A percentile compares a stretch with the other conserved stretches of the same genome.
Evolutionary conservation across 2,329 filamentous ascomycete genomes (phyloP).

Genomic region (Teratosphaeria gauchensis): DNA sequence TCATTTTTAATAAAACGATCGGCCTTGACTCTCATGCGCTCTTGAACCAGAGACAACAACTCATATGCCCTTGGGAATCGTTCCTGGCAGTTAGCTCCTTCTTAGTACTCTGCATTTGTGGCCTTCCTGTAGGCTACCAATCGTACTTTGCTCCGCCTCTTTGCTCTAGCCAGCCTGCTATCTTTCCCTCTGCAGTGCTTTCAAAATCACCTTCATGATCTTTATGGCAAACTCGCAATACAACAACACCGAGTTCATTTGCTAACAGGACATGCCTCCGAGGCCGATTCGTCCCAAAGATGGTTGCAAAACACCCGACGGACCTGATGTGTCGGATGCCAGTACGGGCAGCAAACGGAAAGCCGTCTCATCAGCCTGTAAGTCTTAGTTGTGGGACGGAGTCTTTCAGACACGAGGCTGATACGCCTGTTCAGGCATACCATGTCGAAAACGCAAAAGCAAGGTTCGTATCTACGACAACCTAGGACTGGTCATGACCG

Average conservation of each 20-base stretch:
- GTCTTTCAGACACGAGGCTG: not conserved
- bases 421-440: constrained; percentile 23
- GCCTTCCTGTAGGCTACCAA: no score
- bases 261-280: constrained; percentile 19
- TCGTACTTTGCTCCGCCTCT: not conserved
- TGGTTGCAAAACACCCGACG: constrained; percentile 15
- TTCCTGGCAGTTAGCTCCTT: not conserved
- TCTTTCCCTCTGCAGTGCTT: not conserved
- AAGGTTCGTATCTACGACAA: constrained; percentile 28
- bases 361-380: constrained; percentile 32
- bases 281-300: constrained; percentile 25
- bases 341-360: constrained; percentile 24
- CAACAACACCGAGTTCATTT: not conserved
- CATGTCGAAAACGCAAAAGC: constrained; percentile 42
- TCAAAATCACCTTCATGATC: not conserved
- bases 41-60: not conserved
- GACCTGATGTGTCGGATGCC: constrained; percentile 16
- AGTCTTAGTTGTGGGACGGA: not conserved
- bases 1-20: not conserved
- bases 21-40: not conserved
- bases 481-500: not conserved
- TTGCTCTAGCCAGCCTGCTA: not conserved
- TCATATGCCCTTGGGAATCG: not conserved
- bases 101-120: no score
- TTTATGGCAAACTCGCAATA: not conserved